phyloP scores from a whole-genome alignment of 106 monocot genomes.

The Phalaenopsis equestris region DNA sequence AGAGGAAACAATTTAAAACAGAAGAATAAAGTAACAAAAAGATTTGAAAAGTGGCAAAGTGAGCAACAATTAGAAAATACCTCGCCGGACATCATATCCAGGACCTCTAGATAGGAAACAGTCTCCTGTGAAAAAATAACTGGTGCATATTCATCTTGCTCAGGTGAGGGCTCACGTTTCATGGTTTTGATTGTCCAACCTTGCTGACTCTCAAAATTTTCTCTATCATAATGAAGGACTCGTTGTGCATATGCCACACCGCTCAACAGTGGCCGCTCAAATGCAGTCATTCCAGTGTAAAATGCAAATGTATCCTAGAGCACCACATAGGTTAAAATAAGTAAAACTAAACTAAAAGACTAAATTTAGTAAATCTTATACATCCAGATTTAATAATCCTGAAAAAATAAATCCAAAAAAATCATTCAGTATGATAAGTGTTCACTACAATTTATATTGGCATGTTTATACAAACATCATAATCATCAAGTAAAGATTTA shows the following conservation, averaged over 20 bases:
- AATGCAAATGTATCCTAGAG: slow-evolving; percentile 76
- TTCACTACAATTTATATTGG: no score
- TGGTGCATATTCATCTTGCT: slow-evolving; percentile 92
- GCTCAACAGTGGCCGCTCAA: slow-evolving; percentile 82
- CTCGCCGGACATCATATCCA: slow-evolving; percentile 99
- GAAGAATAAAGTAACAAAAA: background rate
- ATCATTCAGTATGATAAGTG: no score
- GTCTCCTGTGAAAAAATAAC: slow-evolving; percentile 97
- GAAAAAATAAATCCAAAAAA: no score
- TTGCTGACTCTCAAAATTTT: slow-evolving; percentile 71
- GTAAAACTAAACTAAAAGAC: no score
- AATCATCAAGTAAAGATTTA: no score
- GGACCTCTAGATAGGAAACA: slow-evolving; percentile 76
- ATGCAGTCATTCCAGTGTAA: slow-evolving; percentile 80
- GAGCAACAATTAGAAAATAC: slow-evolving; percentile 17
- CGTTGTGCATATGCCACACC: slow-evolving; percentile 94
- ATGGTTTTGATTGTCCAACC: slow-evolving; percentile 92
- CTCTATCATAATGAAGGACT: slow-evolving; percentile 73
- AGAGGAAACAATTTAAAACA: background rate
- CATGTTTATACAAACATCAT: no score
- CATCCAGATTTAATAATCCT: no score
- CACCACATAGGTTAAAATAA: background rate
- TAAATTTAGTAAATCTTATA: no score
- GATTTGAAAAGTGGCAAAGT: background rate
- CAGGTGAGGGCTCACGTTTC: slow-evolving; percentile 67